Conservation (phyloP, 345 rosid genomes). For the Acer yangbiense region DNA sequence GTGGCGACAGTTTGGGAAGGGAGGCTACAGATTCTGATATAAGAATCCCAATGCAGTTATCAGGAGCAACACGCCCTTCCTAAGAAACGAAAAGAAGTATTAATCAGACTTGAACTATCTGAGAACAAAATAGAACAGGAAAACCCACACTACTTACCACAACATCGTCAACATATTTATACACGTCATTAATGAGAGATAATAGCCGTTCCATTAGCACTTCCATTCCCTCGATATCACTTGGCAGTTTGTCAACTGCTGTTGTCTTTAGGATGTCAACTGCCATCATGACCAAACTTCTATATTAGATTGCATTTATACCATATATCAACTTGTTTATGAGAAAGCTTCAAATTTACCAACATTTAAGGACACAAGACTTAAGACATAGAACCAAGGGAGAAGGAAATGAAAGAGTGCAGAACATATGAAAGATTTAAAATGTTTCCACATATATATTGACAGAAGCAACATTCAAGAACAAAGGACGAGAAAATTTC, state of each 20-base stretch:
- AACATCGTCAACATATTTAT: conserved; percentile 80
- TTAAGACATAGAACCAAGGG: not conserved
- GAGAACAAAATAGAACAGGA: not conserved
- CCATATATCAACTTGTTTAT: not conserved
- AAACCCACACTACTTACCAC: conserved; percentile 55
- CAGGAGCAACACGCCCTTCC: conserved; percentile 74
- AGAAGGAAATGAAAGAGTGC: not conserved
- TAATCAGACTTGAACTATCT: conserved; percentile 14
- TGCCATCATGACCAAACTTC: conserved; percentile 18
- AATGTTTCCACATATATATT: not conserved
- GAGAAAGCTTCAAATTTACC: not conserved
- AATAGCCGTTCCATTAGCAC: conserved; percentile 72
- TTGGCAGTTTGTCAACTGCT: conserved; percentile 79
- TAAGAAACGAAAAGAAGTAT: conserved; percentile 23
- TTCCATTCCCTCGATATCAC: conserved; percentile 99
- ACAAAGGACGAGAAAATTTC: not conserved
- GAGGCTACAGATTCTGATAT: conserved; percentile 71
- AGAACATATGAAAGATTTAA: not conserved
- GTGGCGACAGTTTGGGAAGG: conserved; percentile 74
- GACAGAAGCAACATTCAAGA: not conserved
- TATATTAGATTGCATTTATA: conserved; percentile 10
- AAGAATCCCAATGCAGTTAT: conserved; percentile 72
- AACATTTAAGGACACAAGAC: not conserved
- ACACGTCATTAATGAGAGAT: conserved; percentile 66
- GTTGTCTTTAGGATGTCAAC: conserved; percentile 78